Base-by-base conservation (phyloP, 768 basidiomycete species). In the Dacryopinax primogenitus region DNA sequence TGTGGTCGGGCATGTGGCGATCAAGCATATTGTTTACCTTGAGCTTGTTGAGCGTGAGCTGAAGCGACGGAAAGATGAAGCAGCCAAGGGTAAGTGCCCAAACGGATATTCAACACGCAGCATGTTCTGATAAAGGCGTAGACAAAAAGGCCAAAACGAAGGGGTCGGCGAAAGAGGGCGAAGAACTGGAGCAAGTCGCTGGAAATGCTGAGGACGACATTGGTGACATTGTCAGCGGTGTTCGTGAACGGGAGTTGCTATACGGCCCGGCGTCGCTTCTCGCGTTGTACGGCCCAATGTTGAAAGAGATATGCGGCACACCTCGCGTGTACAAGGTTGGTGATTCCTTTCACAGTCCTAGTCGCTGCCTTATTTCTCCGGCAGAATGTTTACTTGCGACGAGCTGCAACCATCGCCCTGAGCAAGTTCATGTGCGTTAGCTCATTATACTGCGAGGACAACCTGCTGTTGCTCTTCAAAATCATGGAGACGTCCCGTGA, bases 161-260 rank as follows among this genome's bases (percentile, higher is more conserved):
- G 7, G 74, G 23, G 18, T 15, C 41, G 41, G 16, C 81, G 35
- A 90, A 80, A 66, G 76, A 81, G 37, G 80, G 77, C 16, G 93
- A 96, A 71, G 96, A 99, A 72, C 84, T 98, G 0, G 96, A 99
- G 69, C 93, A 95, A 70, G 95, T 98, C 11, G 92, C 89, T 7
- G 96, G 96, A 4, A 95, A 94, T 71, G 92, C 92, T 2, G 96
- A 99, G 74, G 96, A 99, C 72, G 96, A 99, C 71, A 95, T 97
- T 69, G 96, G 93, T 15, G 96, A 99, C 66, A 82, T 87, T 9
- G 88, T 99, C 37, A 85, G 87, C 1, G 82, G 77, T 1, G 83
- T 96, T 64, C 80, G 92, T 33, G 96, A 99, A 77, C 81, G 80
- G 2, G 94, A 97, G 74, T 78, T 98, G 58, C 77, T 98, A 15